phyloP scores from a whole-genome alignment of 768 basidiomycete species.

The Naganishia vaughanmartiniae region DNA sequence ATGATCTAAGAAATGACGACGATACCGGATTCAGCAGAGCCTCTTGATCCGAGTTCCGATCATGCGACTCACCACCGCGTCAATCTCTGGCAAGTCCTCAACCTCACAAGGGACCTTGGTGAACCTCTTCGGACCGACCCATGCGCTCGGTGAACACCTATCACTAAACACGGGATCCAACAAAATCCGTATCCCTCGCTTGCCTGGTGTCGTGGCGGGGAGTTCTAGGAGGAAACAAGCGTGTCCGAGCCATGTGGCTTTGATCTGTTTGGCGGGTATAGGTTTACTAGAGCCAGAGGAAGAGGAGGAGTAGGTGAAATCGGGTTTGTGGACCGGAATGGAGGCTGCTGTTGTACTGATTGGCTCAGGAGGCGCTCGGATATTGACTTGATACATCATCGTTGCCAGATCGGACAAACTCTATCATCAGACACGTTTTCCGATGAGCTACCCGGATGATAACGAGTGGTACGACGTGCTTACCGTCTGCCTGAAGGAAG shows the following conservation, averaged over 20 bases:
- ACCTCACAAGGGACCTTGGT: constrained; percentile 57
- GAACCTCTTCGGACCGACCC: constrained; percentile 34
- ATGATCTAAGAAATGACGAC: constrained; percentile 53
- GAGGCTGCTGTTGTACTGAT: neutral
- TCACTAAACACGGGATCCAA: constrained; percentile 52
- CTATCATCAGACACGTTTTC: too few relatives aligned
- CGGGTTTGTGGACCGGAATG: constrained; percentile 21
- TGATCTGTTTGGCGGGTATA: constrained; percentile 24
- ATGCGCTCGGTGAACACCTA: constrained; percentile 46
- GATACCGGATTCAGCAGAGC: neutral
- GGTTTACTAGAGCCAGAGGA: neutral
- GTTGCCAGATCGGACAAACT: constrained; percentile 12
- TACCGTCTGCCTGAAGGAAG: constrained; percentile 36
- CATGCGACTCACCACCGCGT: constrained; percentile 56
- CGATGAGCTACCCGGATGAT: too few relatives aligned
- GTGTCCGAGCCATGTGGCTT: constrained; percentile 41
- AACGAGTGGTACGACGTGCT: constrained; percentile 10
- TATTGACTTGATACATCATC: constrained; percentile 28
- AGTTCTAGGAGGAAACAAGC: constrained; percentile 53
- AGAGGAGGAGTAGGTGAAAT: neutral
- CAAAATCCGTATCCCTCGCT: constrained; percentile 48
- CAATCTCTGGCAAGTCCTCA: constrained; percentile 62
- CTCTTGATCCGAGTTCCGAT: neutral
- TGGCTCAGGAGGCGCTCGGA: constrained; percentile 15
- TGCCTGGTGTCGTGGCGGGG: constrained; percentile 32